These are phyloP conservation scores for Neodidymelliopsis sp. DNA, from an alignment of 2,329 filamentous ascomycete species.

Conservation along the genomic window DNA sequence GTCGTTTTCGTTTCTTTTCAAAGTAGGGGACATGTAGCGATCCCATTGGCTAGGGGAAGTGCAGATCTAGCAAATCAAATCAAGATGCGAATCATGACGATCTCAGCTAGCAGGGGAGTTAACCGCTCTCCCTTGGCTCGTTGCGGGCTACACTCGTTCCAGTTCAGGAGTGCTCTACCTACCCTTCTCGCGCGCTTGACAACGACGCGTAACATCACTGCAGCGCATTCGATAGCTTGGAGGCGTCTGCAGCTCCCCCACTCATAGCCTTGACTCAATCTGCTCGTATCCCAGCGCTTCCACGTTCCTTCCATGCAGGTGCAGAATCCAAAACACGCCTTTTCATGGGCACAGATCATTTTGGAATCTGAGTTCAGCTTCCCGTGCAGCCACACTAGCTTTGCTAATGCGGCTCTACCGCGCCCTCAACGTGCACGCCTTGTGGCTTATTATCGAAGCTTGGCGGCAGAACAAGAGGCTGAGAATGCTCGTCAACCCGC, in stretches of 20 bases:
- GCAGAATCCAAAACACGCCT: constrained; percentile 9
- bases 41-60: background rate
- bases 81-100: background rate
- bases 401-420: constrained; percentile 6
- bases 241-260: background rate
- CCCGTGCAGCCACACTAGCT: background rate
- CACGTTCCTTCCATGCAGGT: constrained; percentile 12
- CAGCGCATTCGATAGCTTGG: background rate
- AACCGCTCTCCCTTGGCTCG: background rate
- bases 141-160: background rate
- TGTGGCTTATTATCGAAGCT: constrained; percentile 5
- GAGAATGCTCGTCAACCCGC: background rate
- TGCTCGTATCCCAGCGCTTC: constrained; percentile 2
- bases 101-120: background rate
- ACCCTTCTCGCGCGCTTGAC: background rate
- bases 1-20: background rate
- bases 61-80: constrained; percentile 3
- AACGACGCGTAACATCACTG: background rate
- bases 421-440: constrained; percentile 4
- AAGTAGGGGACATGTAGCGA: background rate
- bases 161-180: background rate
- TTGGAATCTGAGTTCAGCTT: background rate
- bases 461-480: constrained; percentile 7
- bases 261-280: background rate
- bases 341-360: background rate